phyloP scores from a whole-genome alignment of 1,139 yeast genomes.

The Suhomyces yuchorum region DNA sequence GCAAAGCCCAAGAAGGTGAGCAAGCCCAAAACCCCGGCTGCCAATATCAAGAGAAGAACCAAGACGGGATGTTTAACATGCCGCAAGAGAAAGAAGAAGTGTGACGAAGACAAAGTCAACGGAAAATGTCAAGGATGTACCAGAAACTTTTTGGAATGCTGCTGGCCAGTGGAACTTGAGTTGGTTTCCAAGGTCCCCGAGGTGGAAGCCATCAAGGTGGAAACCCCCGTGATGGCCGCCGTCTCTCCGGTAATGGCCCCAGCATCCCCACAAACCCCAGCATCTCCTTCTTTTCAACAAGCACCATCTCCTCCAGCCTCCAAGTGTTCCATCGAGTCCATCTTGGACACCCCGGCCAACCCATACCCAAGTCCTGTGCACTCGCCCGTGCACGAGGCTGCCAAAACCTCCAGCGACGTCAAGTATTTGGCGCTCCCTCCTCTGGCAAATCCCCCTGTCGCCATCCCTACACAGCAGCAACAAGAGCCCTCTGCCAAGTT shows the following conservation, averaged over 20 bases:
- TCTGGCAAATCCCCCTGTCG: neutral
- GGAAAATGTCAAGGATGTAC: constrained; percentile 54
- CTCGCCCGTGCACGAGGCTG: constrained; percentile 22
- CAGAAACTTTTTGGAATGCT: constrained; percentile 49
- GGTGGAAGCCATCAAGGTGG: neutral
- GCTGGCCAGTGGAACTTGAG: constrained; percentile 23
- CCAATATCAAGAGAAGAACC: constrained; percentile 49
- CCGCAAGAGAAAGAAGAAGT: constrained; percentile 67
- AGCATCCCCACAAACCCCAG: neutral
- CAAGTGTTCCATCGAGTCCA: constrained; percentile 20
- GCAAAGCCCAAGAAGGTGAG: constrained; percentile 19
- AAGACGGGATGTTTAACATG: constrained; percentile 79
- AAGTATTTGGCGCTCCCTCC: constrained; percentile 22
- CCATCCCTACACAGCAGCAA: neutral
- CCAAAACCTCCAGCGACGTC: constrained; percentile 17
- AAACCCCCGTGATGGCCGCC: neutral
- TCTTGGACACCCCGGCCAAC: constrained; percentile 18
- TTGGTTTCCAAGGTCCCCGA: neutral
- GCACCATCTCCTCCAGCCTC: constrained; percentile 4
- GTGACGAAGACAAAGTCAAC: constrained; percentile 59
- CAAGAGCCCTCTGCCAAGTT: constrained; percentile 21
- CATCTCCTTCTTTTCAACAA: constrained; percentile 1
- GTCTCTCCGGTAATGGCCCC: neutral
- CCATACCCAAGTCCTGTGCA: constrained; percentile 23
- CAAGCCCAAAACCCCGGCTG: constrained; percentile 20